Evolutionary conservation across 495 filamentous ascomycete genomes (phyloP).

Genomic region (Aspergillus avenaceus): DNA sequence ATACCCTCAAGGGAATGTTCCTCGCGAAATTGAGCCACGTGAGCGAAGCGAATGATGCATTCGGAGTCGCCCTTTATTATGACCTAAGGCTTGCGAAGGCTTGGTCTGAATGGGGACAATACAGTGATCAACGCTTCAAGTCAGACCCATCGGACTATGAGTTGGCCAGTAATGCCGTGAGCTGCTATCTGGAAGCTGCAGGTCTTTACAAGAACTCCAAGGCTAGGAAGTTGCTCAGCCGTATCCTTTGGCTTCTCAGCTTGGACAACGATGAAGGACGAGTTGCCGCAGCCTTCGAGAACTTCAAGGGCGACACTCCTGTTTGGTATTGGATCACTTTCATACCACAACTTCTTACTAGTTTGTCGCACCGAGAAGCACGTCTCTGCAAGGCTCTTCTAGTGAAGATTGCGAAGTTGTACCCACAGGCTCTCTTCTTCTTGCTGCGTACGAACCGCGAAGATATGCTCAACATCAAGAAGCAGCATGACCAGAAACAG

Average conservation of each 20-base stretch:
- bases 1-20: constrained; percentile 99
- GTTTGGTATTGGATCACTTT: constrained; percentile 99
- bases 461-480: constrained; percentile 90
- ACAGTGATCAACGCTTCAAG: constrained; percentile 94
- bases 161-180: constrained; percentile 83
- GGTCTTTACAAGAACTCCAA: constrained; percentile 95
- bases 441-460: constrained; percentile 89
- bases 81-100: constrained; percentile 94
- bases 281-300: constrained; percentile 78
- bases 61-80: constrained; percentile 89
- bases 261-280: constrained; percentile 81
- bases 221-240: constrained; percentile 89
- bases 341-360: constrained; percentile 91
- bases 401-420: constrained; percentile 88
- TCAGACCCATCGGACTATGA: constrained; percentile 73
- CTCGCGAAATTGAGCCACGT: constrained; percentile 85
- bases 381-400: constrained; percentile 77
- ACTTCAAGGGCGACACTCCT: constrained; percentile 91
- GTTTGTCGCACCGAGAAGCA: constrained; percentile 84
- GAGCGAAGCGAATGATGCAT: constrained; percentile 87
- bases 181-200: constrained; percentile 93
- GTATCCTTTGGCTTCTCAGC: constrained; percentile 94
- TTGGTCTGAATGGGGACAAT: constrained; percentile 99
- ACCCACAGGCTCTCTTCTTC: constrained; percentile 94
- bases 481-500: constrained; percentile 75